Conservation (phyloP, 257 asterid species). For the Plantago major region DNA sequence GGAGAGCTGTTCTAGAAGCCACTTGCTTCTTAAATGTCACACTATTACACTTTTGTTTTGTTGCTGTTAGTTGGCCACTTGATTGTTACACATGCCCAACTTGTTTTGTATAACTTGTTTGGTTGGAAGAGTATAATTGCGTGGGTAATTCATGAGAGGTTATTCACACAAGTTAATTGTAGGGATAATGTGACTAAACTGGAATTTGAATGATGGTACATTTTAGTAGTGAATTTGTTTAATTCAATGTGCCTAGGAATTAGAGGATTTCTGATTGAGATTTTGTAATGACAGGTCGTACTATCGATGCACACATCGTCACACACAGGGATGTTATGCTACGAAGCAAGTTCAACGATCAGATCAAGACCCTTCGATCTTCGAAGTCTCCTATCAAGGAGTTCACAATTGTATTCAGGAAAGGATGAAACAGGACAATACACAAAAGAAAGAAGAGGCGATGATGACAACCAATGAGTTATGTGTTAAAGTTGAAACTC, state of each 20-base stretch:
- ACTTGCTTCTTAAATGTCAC: neutral
- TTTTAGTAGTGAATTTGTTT: too few relatives aligned
- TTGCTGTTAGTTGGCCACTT: slow-evolving; percentile 8
- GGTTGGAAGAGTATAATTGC: too few relatives aligned
- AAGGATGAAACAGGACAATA: slow-evolving; percentile 18
- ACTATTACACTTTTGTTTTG: neutral
- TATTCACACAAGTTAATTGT: too few relatives aligned
- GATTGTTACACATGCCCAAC: neutral
- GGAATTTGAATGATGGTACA: too few relatives aligned
- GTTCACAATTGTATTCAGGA: slow-evolving; percentile 47
- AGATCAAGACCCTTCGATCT: slow-evolving; percentile 31
- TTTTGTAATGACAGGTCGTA: slow-evolving; percentile 41
- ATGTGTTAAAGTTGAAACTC: slow-evolving; percentile 29
- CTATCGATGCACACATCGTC: slow-evolving; percentile 59
- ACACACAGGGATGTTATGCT: slow-evolving; percentile 54
- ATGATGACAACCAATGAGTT: slow-evolving; percentile 10
- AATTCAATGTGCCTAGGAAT: too few relatives aligned
- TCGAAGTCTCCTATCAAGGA: slow-evolving; percentile 47
- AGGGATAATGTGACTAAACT: too few relatives aligned
- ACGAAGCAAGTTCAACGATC: slow-evolving; percentile 57
- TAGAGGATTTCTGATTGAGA: too few relatives aligned
- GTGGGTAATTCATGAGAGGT: too few relatives aligned
- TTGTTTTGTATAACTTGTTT: neutral
- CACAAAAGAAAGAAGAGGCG: slow-evolving; percentile 16
- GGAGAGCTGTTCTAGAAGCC: too few relatives aligned